Evolutionary conservation across 2,329 filamentous ascomycete genomes (phyloP).

Genomic region (Beauveria sp.): DNA sequence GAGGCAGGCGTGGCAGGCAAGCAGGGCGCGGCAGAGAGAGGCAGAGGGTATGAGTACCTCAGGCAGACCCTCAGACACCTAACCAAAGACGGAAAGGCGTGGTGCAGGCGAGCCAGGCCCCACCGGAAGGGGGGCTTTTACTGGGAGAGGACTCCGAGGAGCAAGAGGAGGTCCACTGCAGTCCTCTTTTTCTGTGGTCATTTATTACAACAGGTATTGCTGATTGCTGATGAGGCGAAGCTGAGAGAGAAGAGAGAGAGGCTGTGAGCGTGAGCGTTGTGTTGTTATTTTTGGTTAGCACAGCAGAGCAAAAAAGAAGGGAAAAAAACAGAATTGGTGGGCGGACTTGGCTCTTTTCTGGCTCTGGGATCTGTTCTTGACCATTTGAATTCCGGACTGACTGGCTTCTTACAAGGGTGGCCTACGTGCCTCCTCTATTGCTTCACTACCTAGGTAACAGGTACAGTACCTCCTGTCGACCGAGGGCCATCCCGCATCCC

Average conservation of each 20-base stretch:
- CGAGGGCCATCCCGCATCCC: slow-evolving; percentile 1
- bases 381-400: too few relatives aligned
- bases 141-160: not conserved
- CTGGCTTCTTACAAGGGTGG: too few relatives aligned
- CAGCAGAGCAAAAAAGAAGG: too few relatives aligned
- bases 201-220: not conserved
- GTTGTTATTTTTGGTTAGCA: too few relatives aligned
- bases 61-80: not conserved
- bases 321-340: too few relatives aligned
- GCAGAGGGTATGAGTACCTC: not conserved
- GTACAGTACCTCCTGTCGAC: not conserved
- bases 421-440: too few relatives aligned
- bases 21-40: too few relatives aligned
- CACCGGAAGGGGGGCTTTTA: not conserved
- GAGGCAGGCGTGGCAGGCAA: not conserved
- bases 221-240: not conserved
- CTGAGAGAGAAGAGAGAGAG: not conserved
- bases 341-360: too few relatives aligned
- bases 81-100: not conserved
- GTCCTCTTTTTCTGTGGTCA: not conserved
- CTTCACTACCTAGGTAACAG: not conserved
- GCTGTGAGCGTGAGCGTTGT: too few relatives aligned
- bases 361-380: too few relatives aligned
- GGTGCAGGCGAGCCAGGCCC: not conserved
- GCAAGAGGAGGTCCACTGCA: not conserved